Evolutionary conservation across 345 rosid genomes (phyloP), one percentile per base, ranked within the genome.

Genomic region (Microcos paniculata): DNA sequence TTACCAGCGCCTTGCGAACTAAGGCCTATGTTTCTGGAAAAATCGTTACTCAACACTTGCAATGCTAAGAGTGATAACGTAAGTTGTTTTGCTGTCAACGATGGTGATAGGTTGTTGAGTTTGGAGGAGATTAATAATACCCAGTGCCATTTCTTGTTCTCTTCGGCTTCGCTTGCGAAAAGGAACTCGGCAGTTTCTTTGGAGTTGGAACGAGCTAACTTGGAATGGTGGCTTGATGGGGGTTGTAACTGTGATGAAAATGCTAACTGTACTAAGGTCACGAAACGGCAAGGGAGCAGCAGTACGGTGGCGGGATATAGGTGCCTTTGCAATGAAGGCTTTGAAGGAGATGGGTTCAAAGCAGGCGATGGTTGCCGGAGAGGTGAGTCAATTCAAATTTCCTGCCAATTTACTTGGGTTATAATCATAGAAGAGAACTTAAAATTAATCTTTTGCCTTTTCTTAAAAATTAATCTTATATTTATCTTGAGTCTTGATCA

Each of bases 201-300:
- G 45, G 88, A 89, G 86, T 82, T 89, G 68, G 87, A 83, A 77
- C 78, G 82, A 62, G 71, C 88, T 35, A 79, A 81, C 81, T 71
- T 96, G 74, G 86, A 76, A n/a, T 96, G 98, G 99, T 90, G 99
- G 98, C 55, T 90, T 19, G 35, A 71, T n/a, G 86, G 90, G 33
- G 2, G 1, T 1, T 87, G 88, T 61, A 10, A 1, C 42, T 96
- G 98, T 59, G 38, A 76, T 12, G 8, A 0, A 2, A 66, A 86
- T 13, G 93, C 90, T 5, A 35, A n/a, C 0, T 83, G 91, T 51
- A 21, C 0, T 15, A 0, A 0, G 0, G 82, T 88, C 46, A 35
- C 0, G 14, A 73, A 75, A 8, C 31, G 72, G 19, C n/a, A n/a
- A n/a, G n/a, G n/a, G n/a, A n/a, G n/a, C n/a, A 8, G 35, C 48